Conservation (phyloP, 176 grass and related monocot genomes). For the Phyllostachys edulis region DNA sequence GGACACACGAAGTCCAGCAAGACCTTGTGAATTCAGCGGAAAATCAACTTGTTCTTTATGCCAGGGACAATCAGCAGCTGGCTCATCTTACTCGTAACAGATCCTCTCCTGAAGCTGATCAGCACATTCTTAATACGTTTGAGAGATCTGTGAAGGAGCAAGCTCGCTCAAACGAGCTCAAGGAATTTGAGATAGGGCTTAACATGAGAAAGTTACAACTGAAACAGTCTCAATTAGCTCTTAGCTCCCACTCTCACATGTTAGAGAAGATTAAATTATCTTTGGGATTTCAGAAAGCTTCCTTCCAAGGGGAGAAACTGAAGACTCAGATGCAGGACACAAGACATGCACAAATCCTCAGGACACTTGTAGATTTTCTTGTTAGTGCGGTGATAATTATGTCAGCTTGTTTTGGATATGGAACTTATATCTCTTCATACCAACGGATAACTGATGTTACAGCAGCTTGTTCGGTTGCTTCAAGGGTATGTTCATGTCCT, state of each 20-base stretch:
- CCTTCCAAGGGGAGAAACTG: conserved; percentile 76
- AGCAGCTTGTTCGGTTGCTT: conserved; percentile 48
- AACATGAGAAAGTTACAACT: conserved; percentile 75
- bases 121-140: conserved; percentile 55
- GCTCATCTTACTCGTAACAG: conserved; percentile 23
- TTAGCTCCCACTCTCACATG: conserved; percentile 63
- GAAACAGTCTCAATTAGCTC: conserved; percentile 70
- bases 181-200: conserved; percentile 79
- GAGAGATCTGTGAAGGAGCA: conserved; percentile 80
- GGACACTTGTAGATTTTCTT: conserved; percentile 78
- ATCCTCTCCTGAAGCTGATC: conserved; percentile 38
- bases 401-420: conserved; percentile 67
- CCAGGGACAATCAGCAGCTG: conserved; percentile 46
- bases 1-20: conserved; percentile 8
- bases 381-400: conserved; percentile 85
- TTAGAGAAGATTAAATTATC: conserved; percentile 79
- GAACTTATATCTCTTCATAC: conserved; percentile 73
- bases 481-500: conserved; percentile 47
- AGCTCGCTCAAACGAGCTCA: conserved; percentile 76
- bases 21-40: conserved; percentile 27
- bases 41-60: conserved; percentile 51
- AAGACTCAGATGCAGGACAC: conserved; percentile 74
- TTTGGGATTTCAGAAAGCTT: conserved; percentile 85
- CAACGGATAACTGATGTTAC: conserved; percentile 75
- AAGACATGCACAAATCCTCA: conserved; percentile 57